Evolutionary conservation across 306 rosid genomes (phyloP), one percentile per base, ranked within the genome.

Genomic region (Canavalia gladiata): DNA sequence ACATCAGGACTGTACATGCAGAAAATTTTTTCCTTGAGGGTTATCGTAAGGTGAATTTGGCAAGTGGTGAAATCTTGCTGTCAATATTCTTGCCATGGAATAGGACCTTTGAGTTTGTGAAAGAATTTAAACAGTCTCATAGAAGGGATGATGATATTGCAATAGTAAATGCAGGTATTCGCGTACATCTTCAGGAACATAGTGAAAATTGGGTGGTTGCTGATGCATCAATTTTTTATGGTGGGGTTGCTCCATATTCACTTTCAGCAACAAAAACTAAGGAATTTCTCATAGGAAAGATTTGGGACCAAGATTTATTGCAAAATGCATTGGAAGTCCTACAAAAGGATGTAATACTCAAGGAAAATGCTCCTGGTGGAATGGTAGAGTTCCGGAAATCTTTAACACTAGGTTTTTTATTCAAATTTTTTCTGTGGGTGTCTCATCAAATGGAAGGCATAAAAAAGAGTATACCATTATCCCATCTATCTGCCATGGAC

Each of bases 141-240:
- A 87, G 98, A 81, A 91, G 99, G 86, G 99, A 95, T 60, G 99
- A 95, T 83, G 99, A 95, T 79, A 95, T 95, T 84, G 99, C 99
- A 67, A 88, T 95, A 60, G 98, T 93, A 82, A 93, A 95, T 84
- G 97, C 98, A 34, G 99, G 97, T 43, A 88, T 95, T 82, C 98
- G 99, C 45, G 91, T 95, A 74, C 77, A 76, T 77, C 89, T 95
- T 11, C 88, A 89, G 87, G 89, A 88, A 76, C 86, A 74, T 58
- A 64, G 76, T 79, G 81, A 86, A 54, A 84, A 60, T 39, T 88
- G 85, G 89, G 87, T 90, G 57, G 92, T 95, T 75, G 85, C 88
- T 12, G 97, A 93, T 90, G 97, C 98, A 42, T 89, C 94, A 25
- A 81, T 95, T 75, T 89, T 80, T 88, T 95, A 89, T 87, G 99